Base-by-base conservation (phyloP, 805 yeast genomes). In the Citeromyces matritensis region DNA sequence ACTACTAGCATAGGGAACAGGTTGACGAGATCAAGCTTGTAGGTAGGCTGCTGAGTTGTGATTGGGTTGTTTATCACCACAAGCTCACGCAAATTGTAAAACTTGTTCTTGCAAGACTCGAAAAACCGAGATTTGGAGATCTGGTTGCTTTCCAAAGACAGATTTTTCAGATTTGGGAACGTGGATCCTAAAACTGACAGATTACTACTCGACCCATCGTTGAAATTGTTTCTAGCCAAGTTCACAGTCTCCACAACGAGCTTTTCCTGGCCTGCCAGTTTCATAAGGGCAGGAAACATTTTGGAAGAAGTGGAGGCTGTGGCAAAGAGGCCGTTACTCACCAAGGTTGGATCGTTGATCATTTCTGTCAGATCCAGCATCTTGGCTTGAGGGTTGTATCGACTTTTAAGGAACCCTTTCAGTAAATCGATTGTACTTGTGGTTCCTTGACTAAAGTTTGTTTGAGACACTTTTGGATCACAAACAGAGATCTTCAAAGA, bases 271-370 rank as follows among this genome's bases (percentile, higher is more conserved):
- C 59, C 54, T 1, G 94, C 94, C 6, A 88, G 53, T 47, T 78
- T 81, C 79, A 88, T 71, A 40, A 91, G 55, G 1, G 97, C 97
- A 8, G 84, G 79, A 50, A 88, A 84, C 66, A 85, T 76, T 51
- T 88, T 91, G 9, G 86, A 65, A 4, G 73, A 56, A 10, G 69
- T 65, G 9, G 35, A 37, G 2, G 47, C 31, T 15, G 40, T 42
- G 3, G 51, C 34, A 38, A 85, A 73, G 32, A 83, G 58, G 0
- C 94, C 94, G 37, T 64, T 65, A 12, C 63, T 55, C 9, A 51
- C 55, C 26, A 88, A 58, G 8, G 54, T 59, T 21, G 67, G 76
- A 47, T 75, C 97, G 26, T 63, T 63, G 35, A 68, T 65, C 45
- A 85, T 69, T 33, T 57, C 60, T 4, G 75, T 62, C 31, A 91